These are phyloP conservation scores for Phytophthora sojae DNA, from an alignment of 352 stramenopile species.

Conservation along the genomic window DNA sequence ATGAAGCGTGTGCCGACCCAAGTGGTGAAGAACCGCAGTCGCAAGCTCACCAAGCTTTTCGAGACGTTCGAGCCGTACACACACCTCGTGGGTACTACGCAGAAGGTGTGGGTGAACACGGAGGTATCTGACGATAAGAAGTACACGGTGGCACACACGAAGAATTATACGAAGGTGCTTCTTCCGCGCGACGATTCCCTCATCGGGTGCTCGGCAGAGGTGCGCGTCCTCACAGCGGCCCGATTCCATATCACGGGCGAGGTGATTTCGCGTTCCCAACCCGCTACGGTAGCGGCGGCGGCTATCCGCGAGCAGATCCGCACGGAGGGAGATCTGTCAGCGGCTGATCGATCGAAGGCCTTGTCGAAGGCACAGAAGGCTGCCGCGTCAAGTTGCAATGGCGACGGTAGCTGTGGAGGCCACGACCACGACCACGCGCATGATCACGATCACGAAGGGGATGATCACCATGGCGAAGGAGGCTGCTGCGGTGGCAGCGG, in stretches of 20 bases:
- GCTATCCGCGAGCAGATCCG: slow-evolving; percentile 65
- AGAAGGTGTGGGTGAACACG: slow-evolving; percentile 87
- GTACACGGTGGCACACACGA: slow-evolving; percentile 90
- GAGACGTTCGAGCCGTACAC: slow-evolving; percentile 86
- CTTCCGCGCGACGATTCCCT: slow-evolving; percentile 77
- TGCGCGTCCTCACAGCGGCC: slow-evolving; percentile 58
- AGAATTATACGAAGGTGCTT: slow-evolving; percentile 94
- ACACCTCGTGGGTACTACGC: slow-evolving; percentile 60
- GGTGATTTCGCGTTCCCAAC: slow-evolving; percentile 67
- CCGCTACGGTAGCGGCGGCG: slow-evolving; percentile 54
- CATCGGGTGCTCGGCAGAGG: slow-evolving; percentile 73
- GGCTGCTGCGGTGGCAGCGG: slow-evolving; percentile 43
- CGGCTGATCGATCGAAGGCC: slow-evolving; percentile 39
- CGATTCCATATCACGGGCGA: slow-evolving; percentile 83
- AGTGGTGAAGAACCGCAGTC: slow-evolving; percentile 90
- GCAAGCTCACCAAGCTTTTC: slow-evolving; percentile 87
- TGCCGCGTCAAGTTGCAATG: slow-evolving; percentile 30
- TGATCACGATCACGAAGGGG: slow-evolving; percentile 24
- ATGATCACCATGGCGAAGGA: slow-evolving; percentile 28
- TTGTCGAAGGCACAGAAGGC: slow-evolving; percentile 35
- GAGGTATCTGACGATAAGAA: slow-evolving; percentile 84
- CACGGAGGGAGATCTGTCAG: slow-evolving; percentile 41
- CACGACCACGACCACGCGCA: slow-evolving; percentile 25
- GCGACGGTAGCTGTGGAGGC: slow-evolving; percentile 39
- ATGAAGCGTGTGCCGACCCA: slow-evolving; percentile 91